Conservation (phyloP, 305 asterid genomes). For the Solanum aculeatissimum region DNA sequence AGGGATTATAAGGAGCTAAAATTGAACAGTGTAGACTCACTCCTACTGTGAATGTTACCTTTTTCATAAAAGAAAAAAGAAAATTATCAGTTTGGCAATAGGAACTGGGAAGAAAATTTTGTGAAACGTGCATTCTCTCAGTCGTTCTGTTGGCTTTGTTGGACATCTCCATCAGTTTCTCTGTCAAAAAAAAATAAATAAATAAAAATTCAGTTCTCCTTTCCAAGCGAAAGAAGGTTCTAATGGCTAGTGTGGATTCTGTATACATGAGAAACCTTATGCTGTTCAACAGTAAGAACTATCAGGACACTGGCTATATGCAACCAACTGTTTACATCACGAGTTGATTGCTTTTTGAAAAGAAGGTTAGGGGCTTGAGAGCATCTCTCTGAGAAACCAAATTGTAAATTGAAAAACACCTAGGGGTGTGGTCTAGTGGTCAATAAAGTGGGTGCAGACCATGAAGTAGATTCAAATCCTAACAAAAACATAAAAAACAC, state of each 20-base stretch:
- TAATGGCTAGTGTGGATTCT: not conserved
- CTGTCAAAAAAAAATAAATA: not conserved
- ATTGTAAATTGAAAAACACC: not conserved
- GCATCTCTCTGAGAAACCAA: not conserved
- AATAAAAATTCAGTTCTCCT: not conserved
- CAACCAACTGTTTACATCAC: not conserved
- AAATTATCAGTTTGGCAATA: not conserved
- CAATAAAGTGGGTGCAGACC: not conserved
- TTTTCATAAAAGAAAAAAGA: not conserved
- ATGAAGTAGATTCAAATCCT: not conserved
- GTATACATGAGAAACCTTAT: not conserved
- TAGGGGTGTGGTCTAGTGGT: not conserved
- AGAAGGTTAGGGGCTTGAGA: not conserved
- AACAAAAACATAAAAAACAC: not conserved
- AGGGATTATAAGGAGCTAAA: not conserved
- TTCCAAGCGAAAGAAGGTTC: not conserved
- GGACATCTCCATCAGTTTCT: not conserved
- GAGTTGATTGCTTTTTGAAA: not conserved
- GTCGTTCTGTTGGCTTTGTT: not conserved
- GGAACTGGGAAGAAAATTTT: not conserved
- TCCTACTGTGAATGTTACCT: not conserved
- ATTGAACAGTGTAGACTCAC: not conserved
- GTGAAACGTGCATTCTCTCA: not conserved
- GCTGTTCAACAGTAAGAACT: not conserved
- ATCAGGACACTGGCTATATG: not conserved